Percentiles rank a stretch among this genome's conserved stretches.
Conservation (phyloP, 192 early-diverging fungal species). For the Dissophora ornata region DNA sequence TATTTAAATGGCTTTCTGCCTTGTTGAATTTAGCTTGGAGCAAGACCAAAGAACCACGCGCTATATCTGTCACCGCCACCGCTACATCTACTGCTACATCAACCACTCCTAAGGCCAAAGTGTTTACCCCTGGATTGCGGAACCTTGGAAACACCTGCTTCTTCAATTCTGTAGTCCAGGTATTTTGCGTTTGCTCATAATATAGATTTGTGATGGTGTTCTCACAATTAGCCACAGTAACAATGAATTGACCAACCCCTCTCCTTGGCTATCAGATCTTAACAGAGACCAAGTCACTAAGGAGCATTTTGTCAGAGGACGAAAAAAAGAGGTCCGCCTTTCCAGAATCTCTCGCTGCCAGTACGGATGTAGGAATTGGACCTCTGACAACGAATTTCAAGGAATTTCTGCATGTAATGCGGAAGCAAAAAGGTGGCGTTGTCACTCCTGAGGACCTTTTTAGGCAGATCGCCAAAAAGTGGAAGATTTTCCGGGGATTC, state of each 20-base stretch:
- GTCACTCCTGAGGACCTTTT: conserved; percentile 69
- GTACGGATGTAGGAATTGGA: conserved; percentile 22
- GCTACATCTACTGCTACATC: neutral
- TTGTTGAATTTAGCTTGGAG: too few species aligned
- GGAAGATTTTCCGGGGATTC: conserved; percentile 67
- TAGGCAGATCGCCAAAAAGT: conserved; percentile 61
- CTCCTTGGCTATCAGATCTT: conserved; percentile 12
- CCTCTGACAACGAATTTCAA: conserved; percentile 50
- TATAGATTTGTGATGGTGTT: too few species aligned
- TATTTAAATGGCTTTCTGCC: too few species aligned
- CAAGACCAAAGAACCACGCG: conserved; percentile 17
- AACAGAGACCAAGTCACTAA: conserved; percentile 43
- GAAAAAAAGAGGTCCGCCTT: neutral
- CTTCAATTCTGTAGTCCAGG: conserved; percentile 82
- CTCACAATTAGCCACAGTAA: too few species aligned
- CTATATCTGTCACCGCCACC: neutral
- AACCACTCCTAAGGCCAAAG: conserved; percentile 15
- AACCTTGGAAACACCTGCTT: conserved; percentile 88
- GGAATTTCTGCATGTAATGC: conserved; percentile 49
- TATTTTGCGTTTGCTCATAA: too few species aligned
- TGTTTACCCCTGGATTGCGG: conserved; percentile 62
- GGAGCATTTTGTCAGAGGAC: conserved; percentile 28
- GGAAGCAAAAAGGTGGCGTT: conserved; percentile 49
- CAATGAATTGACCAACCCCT: too few species aligned
- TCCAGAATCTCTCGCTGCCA: conserved; percentile 36